Base-by-base conservation (phyloP, 2,329 filamentous ascomycete genomes). In the Xylariales sp. region DNA sequence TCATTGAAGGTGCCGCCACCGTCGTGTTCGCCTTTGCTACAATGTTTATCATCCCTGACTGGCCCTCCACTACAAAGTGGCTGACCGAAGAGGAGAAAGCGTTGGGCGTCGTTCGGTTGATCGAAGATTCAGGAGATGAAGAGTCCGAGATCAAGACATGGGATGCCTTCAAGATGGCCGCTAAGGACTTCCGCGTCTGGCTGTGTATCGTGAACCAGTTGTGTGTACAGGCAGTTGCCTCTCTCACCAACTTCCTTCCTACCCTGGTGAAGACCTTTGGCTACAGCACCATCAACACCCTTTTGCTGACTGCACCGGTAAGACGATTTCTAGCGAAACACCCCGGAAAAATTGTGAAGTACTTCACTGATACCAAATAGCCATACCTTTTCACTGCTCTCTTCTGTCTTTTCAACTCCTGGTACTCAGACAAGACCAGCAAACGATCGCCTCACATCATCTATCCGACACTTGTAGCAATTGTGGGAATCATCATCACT, bases 221-320 rank as follows among this genome's bases (percentile, higher is more conserved):
- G 35, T 52, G 53, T 17, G 32, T 57, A 6, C 52, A 57, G 36
- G 52, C 54, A 4, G 53, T 51, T 5, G 54, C 54, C 4, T 55
- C 54, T 4, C 38, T 59, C 8, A 57, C 54, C 32, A 59, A 56
- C 43, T 59, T 59, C 39, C 42, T 59, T 13, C 56, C 56, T 6
- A 55, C 55, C 2, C 44, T 59, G 11, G 55, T 59, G 29, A 44
- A 48, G 16, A 50, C 44, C 20, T 53, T 59, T 29, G 56, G 56
- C 4, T 57, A 42, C 39, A 34, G 29, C 15, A 53, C 48, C 13
- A 51, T 51, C 28, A 31, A 54, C 10, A 57, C 55, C 1, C 47
- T 57, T 1, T 49, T 59, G 6, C 38, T 57, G 2, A 56, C 54
- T 4, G 48, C 54, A 2, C 55, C 55, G n/a, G 41, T 43, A 38